Evolutionary conservation across 169 alveolate species (phyloP), one percentile per base, ranked within the genome.

Genomic region (Plasmodium ovale): DNA sequence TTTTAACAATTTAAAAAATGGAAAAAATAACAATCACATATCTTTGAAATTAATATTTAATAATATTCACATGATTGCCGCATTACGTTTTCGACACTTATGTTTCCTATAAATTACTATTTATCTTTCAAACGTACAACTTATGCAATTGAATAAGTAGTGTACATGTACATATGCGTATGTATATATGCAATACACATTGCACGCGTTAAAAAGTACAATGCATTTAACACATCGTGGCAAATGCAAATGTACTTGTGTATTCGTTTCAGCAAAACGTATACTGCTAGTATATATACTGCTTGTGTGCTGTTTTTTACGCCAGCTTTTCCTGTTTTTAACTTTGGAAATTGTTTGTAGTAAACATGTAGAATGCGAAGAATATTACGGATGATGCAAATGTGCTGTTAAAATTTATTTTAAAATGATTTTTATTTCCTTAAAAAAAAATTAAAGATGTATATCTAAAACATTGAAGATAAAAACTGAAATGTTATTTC

Each of bases 381-480:
- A 53, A 72, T 72, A 60, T 33, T 54, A 60, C 42, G 27, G 68
- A 53, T 16, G 14, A 25, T 53, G 21, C 53, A 35, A 21, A 19
- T 25, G 25, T 69, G 14, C 25, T 72, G 33, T 33, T 33, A 72
- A 53, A 27, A 27, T 51, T 27, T 72, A 51, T 39, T 27, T 16
- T 58, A 72, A 72, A 51, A 56, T 49, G 21, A 33, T 27, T 72
- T 72, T 72, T 54, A 31, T 72, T 72, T 72, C 27, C 16, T 29
- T 72, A 33, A 27, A 68, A 42, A 42, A n/a, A n/a, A 72, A 72
- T 51, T 51, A 53, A 72, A 72, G 53, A 31, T 72, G 23, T 54
- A 72, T 29, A 72, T 72, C 87, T 72, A 53, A 72, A 72, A 53
- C 47, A 56, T 72, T 72, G 62, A 71, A 37, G 47, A 72, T 72